Conservation (phyloP, 225 moss, liverwort and hornwort genomes). For the Neckera pumila region DNA sequence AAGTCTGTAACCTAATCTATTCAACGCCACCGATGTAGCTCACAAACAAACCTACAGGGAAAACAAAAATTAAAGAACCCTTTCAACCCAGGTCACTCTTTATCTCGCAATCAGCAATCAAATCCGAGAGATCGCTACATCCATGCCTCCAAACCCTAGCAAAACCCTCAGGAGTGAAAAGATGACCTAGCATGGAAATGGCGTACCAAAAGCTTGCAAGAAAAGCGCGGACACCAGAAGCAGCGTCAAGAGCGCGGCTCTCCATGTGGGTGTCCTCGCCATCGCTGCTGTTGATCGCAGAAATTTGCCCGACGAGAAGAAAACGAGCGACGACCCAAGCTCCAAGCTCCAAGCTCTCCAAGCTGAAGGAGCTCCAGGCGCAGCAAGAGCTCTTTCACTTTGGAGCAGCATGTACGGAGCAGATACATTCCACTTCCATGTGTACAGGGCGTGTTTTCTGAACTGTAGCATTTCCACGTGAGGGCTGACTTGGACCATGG, state of each 20-base stretch:
- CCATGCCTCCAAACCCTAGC: background rate
- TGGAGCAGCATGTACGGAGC: background rate
- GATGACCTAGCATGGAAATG: background rate
- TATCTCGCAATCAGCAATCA: background rate
- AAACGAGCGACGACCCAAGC: background rate
- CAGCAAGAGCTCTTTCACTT: background rate
- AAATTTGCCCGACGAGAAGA: background rate
- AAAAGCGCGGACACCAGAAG: constrained; percentile 19
- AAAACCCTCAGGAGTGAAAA: background rate
- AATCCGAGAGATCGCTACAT: background rate
- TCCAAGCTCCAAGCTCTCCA: background rate
- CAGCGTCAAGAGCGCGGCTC: constrained; percentile 3
- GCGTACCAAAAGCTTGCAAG: constrained; percentile 14
- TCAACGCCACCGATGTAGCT: background rate
- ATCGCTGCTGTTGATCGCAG: constrained; percentile 1
- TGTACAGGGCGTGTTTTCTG: background rate
- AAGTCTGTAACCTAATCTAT: background rate
- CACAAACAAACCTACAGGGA: background rate
- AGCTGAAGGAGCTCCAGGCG: background rate
- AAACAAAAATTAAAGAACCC: no score
- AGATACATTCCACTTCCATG: background rate
- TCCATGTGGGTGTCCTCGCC: constrained; percentile 1
- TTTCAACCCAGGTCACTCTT: background rate
- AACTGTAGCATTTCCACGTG: background rate
- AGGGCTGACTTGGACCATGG: background rate